phyloP scores from a whole-genome alignment of 108 stramenopile genomes.

The Hondaea fermentalgiana region DNA sequence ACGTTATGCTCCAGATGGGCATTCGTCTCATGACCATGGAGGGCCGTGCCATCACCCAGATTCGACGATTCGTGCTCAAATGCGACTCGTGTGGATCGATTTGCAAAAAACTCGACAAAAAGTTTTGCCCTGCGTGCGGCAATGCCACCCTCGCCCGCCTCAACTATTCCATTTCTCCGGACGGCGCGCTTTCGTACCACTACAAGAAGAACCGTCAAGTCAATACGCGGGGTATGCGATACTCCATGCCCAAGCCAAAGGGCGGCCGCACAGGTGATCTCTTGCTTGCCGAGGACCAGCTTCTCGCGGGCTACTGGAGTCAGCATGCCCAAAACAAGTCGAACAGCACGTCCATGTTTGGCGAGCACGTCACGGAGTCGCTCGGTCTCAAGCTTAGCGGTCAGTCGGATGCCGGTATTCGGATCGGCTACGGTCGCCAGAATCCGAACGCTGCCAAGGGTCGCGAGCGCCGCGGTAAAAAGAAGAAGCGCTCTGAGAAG shows the following conservation, averaged over 20 bases:
- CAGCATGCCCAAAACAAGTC: conserved; percentile 75
- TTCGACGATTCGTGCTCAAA: conserved; percentile 86
- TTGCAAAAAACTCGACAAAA: conserved; percentile 33
- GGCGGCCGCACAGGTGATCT: conserved; percentile 75
- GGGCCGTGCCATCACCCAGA: conserved; percentile 65
- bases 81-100: conserved; percentile 78
- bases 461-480: conserved; percentile 83
- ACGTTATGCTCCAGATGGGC: conserved; percentile 93
- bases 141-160: conserved; percentile 61
- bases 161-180: background rate
- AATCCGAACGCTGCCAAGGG: conserved; percentile 82
- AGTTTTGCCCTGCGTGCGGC: conserved; percentile 91
- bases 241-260: conserved; percentile 78
- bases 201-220: conserved; percentile 55
- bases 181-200: conserved; percentile 63
- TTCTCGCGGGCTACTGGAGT: conserved; percentile 85
- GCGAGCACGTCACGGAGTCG: conserved; percentile 66
- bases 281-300: conserved; percentile 89
- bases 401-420: conserved; percentile 39
- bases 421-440: conserved; percentile 72
- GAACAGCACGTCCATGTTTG: conserved; percentile 66
- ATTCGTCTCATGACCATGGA: conserved; percentile 73
- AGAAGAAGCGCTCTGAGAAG: conserved; percentile 49
- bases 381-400: conserved; percentile 64
- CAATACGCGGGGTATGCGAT: conserved; percentile 80